phyloP scores from a whole-genome alignment of 2,329 filamentous ascomycete genomes.

The Cladobotryum protrusum region DNA sequence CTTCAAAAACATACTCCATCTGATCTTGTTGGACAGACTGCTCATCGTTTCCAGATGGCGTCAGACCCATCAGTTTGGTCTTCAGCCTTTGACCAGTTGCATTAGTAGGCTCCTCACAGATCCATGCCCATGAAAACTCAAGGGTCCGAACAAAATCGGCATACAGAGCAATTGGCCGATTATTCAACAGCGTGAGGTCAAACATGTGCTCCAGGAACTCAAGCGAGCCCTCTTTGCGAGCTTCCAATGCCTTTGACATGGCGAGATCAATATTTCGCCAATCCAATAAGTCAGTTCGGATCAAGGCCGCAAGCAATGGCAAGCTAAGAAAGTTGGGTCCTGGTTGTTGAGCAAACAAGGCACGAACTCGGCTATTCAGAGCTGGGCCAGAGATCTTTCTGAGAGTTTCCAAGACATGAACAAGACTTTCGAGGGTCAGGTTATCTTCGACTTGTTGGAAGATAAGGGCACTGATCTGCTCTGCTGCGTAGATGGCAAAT shows the following conservation, averaged over 20 bases:
- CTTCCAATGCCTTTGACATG: slow-evolving; percentile 64
- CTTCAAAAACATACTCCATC: slow-evolving; percentile 90
- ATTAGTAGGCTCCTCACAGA: slow-evolving; percentile 64
- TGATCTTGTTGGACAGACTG: slow-evolving; percentile 63
- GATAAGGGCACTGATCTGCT: slow-evolving; percentile 52
- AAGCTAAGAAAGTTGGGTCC: slow-evolving; percentile 51
- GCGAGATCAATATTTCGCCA: slow-evolving; percentile 63
- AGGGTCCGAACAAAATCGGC: slow-evolving; percentile 82
- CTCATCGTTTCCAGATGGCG: slow-evolving; percentile 48
- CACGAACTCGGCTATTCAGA: slow-evolving; percentile 49
- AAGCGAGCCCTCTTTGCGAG: slow-evolving; percentile 65
- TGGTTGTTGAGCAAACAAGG: slow-evolving; percentile 51
- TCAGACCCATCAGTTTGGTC: slow-evolving; percentile 46
- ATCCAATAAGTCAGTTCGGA: slow-evolving; percentile 55
- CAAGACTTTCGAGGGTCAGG: slow-evolving; percentile 54
- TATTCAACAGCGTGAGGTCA: slow-evolving; percentile 71
- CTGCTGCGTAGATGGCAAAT: slow-evolving; percentile 52
- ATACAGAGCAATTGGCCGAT: slow-evolving; percentile 70
- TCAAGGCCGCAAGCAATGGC: slow-evolving; percentile 50
- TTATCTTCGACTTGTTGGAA: slow-evolving; percentile 50
- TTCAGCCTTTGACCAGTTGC: slow-evolving; percentile 64
- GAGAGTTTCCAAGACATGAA: slow-evolving; percentile 55
- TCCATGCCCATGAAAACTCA: slow-evolving; percentile 75
- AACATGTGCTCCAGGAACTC: slow-evolving; percentile 76
- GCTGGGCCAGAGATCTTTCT: slow-evolving; percentile 52